Percentiles rank a stretch among this genome's conserved stretches.
These are phyloP conservation scores for Oryza meyeriana DNA, from an alignment of 176 grass and related monocot species.

Conservation along the genomic window DNA sequence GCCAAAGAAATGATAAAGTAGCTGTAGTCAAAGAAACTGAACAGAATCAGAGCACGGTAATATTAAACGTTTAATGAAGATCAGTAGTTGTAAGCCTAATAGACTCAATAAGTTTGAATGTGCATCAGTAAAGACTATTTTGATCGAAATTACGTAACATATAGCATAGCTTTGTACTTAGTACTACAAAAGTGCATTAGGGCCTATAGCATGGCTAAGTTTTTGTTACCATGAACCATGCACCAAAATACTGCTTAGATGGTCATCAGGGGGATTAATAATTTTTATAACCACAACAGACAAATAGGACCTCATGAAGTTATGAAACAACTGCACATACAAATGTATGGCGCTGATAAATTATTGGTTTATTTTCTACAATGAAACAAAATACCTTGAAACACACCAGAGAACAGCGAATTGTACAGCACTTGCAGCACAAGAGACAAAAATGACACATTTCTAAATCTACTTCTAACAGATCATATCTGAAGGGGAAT, in stretches of 20 bases:
- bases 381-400: neutral
- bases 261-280: neutral
- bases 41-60: neutral
- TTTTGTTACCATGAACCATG: neutral
- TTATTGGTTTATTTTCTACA: neutral
- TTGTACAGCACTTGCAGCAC: neutral
- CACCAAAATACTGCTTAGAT: neutral
- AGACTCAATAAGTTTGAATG: slow-evolving; percentile 19
- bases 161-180: neutral
- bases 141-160: neutral
- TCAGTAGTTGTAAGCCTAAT: neutral
- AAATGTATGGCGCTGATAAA: neutral
- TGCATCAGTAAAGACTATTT: slow-evolving; percentile 2
- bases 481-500: slow-evolving; percentile 4
- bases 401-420: neutral
- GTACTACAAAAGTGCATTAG: neutral
- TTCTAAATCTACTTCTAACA: neutral
- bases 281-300: neutral
- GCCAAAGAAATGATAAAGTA: slow-evolving; percentile 25
- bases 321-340: slow-evolving; percentile 5
- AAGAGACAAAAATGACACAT: neutral
- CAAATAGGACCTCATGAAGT: slow-evolving; percentile 3
- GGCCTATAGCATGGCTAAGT: neutral
- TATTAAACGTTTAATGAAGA: slow-evolving; percentile 20
- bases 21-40: neutral